Percentiles rank a stretch among this genome's conserved stretches.
These are phyloP conservation scores for Aspergillus tamarii DNA, from an alignment of 2,329 filamentous ascomycete genomes.

Conservation along the genomic window DNA sequence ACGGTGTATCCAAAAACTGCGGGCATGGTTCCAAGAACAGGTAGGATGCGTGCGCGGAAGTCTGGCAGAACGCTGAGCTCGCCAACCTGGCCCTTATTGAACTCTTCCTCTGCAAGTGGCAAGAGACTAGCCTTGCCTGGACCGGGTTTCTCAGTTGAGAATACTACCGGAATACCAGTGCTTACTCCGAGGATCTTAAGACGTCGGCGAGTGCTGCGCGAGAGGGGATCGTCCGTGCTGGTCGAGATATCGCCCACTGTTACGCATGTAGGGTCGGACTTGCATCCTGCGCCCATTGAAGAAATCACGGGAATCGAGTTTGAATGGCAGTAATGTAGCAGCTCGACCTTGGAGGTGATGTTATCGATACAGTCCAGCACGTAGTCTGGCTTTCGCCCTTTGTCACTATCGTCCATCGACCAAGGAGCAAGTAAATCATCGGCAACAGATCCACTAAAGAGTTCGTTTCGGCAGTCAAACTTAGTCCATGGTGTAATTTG, in stretches of 20 bases:
- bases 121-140: slow-evolving; percentile 89
- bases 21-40: slow-evolving; percentile 95
- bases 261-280: slow-evolving; percentile 81
- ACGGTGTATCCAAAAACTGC: slow-evolving; percentile 90
- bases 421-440: slow-evolving; percentile 69
- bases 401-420: slow-evolving; percentile 51
- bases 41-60: slow-evolving; percentile 91
- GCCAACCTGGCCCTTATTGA: slow-evolving; percentile 79
- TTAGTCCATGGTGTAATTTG: slow-evolving; percentile 90
- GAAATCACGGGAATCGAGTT: slow-evolving; percentile 82
- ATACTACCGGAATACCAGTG: slow-evolving; percentile 87
- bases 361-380: slow-evolving; percentile 99
- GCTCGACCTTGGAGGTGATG: slow-evolving; percentile 91
- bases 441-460: slow-evolving; percentile 73
- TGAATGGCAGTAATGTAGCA: slow-evolving; percentile 84
- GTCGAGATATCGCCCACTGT: slow-evolving; percentile 88
- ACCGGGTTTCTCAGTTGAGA: slow-evolving; percentile 85
- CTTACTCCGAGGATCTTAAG: slow-evolving; percentile 77
- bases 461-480: slow-evolving; percentile 83
- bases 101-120: slow-evolving; percentile 85
- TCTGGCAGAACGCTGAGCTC: slow-evolving; percentile 88
- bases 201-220: slow-evolving; percentile 77
- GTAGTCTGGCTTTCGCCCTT: slow-evolving; percentile 69
- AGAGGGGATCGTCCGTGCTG: slow-evolving; percentile 86
- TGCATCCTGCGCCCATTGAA: slow-evolving; percentile 95